Evolutionary conservation across 768 basidiomycete species (phyloP).

Genomic region (Lanmaoa rubissima): DNA sequence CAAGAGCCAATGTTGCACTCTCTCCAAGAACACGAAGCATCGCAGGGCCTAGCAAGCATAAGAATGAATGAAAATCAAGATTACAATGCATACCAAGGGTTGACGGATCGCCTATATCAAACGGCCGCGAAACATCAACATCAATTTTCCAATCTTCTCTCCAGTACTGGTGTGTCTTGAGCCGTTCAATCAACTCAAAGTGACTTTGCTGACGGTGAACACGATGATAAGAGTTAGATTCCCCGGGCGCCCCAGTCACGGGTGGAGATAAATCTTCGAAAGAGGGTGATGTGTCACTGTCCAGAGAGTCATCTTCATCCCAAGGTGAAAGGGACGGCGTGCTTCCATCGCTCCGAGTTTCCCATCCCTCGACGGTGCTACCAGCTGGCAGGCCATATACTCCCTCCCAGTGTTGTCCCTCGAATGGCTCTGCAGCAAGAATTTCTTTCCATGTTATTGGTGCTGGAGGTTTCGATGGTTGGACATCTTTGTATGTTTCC

Average conservation of each 20-base stretch:
- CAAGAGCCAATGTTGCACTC: constrained; percentile 37
- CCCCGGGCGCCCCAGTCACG: neutral
- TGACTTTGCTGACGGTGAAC: constrained; percentile 23
- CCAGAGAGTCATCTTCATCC: constrained; percentile 46
- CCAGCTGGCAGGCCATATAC: constrained; percentile 57
- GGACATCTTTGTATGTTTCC: constrained; percentile 47
- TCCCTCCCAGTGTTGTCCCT: constrained; percentile 85
- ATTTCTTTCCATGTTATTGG: constrained; percentile 76
- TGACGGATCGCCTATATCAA: constrained; percentile 69
- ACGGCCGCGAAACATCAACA: constrained; percentile 40
- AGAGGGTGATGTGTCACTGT: constrained; percentile 17
- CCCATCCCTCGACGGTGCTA: constrained; percentile 42
- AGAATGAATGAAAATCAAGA: neutral
- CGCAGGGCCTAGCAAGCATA: constrained; percentile 42
- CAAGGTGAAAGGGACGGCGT: constrained; percentile 69
- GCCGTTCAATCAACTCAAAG: constrained; percentile 57
- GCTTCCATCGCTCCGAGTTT: constrained; percentile 51
- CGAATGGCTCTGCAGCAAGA: constrained; percentile 77
- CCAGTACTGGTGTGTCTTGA: constrained; percentile 74
- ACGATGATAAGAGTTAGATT: neutral
- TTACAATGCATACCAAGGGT: constrained; percentile 53
- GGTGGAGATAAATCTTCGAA: constrained; percentile 16
- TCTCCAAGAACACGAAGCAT: constrained; percentile 39
- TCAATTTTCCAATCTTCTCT: constrained; percentile 59
- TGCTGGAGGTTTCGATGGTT: constrained; percentile 27